Base-by-base conservation (phyloP, 371 early-diverging fungal genomes). In the Massospora cicadina region DNA sequence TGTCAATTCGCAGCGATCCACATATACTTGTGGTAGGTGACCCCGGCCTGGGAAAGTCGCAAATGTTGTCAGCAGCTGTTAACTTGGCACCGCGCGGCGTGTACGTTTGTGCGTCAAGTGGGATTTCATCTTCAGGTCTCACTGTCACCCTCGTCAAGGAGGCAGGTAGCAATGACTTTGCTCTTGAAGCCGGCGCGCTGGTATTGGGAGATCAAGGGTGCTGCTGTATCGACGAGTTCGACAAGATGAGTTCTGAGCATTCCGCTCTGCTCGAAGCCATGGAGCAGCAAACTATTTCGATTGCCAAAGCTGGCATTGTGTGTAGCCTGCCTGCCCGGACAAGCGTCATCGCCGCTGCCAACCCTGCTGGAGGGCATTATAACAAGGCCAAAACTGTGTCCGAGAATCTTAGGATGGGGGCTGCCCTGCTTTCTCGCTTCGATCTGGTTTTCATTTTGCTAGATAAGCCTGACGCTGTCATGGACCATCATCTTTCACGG, bases 261-360 rank as follows among this genome's bases (percentile, higher is more conserved):
- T 96, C 98, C 3, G 98, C 99, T n/a, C 95, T 99, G 65, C 95
- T 98, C 76, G 99, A 99, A 80, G 99, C 99, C 21, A 99, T 99
- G 99, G 98, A 99, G 76, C 99, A 99, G 75, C 99, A 99, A 71
- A 98, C 98, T 2, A 97, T 99, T 69, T 90, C 92, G 0, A 98
- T 99, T 68, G 96, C 98, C 30, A 99, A 99, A 75, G 99, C 99
- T 21, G 99, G 99, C 58, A 98, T 99, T 68, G 98, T 95, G 1
- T 98, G 99, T 1, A 91, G 95, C 54, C 76, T 99, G 24, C 98
- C 98, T 67, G 91, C 98, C 3, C 79, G 98, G 64, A 91, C 99
- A 0, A 88, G 93, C 60, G 93, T 99, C 12, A 70, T 71, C 26
- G 99, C 99, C 1, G 99, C 99, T 1, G 99, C 99, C 13, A 99